Evolutionary conservation across 1,284 basidiomycete species (phyloP).

Genomic region (Volvariella surrecta): DNA sequence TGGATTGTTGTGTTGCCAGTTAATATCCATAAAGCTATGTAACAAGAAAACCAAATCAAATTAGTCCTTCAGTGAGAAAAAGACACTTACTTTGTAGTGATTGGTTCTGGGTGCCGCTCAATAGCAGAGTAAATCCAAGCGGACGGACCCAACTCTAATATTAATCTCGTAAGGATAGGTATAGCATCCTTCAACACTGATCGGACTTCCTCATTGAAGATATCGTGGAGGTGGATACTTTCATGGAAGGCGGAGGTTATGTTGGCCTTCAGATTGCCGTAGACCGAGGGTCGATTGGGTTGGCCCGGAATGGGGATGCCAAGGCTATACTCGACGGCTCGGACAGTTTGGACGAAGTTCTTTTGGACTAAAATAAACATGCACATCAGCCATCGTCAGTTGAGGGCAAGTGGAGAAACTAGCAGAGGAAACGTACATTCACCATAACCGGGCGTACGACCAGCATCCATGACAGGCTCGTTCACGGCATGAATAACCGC

Average conservation of each 20-base stretch:
- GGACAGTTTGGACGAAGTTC: conserved; percentile 60
- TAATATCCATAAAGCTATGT: conserved; percentile 66
- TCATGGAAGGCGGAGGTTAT: conserved; percentile 15
- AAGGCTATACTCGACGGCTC: conserved; percentile 53
- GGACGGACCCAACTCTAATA: conserved; percentile 18
- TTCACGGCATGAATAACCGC: conserved; percentile 70
- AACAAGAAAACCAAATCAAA: background rate
- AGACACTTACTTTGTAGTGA: conserved; percentile 40
- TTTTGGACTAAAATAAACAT: conserved; percentile 43
- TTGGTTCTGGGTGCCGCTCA: conserved; percentile 17
- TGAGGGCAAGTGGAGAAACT: background rate
- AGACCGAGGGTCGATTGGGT: background rate
- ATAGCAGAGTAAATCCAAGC: background rate
- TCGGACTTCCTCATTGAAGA: conserved; percentile 37
- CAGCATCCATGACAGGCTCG: conserved; percentile 65
- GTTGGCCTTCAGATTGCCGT: background rate
- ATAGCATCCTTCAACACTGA: conserved; percentile 37
- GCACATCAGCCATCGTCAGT: too few relatives aligned
- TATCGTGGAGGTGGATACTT: conserved; percentile 7
- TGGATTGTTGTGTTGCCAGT: conserved; percentile 63
- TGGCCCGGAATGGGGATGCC: conserved; percentile 36
- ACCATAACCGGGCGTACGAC: conserved; percentile 57
- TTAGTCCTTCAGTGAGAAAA: background rate
- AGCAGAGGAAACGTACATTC: conserved; percentile 35
- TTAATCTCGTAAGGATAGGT: conserved; percentile 40